A percentile compares a stretch with the other conserved stretches of the same genome.
Evolutionary conservation across 306 rosid species (phyloP).

Genomic region (Inga oerstediana): DNA sequence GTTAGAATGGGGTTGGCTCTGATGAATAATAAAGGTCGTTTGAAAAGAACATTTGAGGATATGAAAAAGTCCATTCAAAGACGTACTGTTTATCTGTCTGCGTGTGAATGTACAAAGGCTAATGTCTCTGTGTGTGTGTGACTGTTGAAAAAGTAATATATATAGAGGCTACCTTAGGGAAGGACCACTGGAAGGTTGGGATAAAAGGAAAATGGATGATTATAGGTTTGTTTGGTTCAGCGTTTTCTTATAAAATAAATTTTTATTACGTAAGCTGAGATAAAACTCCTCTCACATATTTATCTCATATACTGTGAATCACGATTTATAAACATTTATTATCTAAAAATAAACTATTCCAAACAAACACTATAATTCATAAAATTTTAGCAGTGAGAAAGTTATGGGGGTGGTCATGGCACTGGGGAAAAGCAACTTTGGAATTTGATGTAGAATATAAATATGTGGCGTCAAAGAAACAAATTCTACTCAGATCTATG

Average conservation of each 20-base stretch:
- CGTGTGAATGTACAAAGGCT: too few relatives aligned
- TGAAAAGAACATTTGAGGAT: neutral
- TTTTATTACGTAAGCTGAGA: too few relatives aligned
- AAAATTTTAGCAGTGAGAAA: neutral
- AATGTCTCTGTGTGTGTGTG: neutral
- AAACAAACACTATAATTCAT: too few relatives aligned
- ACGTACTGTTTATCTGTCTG: neutral
- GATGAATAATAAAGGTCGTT: neutral
- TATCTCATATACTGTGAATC: too few relatives aligned
- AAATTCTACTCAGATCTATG: neutral
- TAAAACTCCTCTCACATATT: too few relatives aligned
- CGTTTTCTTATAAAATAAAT: too few relatives aligned
- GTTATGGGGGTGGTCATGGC: neutral
- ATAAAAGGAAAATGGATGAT: neutral
- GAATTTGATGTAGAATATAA: neutral
- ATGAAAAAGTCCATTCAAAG: neutral
- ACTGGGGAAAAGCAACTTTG: neutral
- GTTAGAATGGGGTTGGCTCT: neutral
- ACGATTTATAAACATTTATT: too few relatives aligned
- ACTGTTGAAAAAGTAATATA: too few relatives aligned
- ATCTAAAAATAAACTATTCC: too few relatives aligned
- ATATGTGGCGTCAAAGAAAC: neutral
- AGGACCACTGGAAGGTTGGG: neutral
- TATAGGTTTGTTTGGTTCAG: too few relatives aligned
- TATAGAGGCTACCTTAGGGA: neutral